Evolutionary conservation across 129 eudicot species (phyloP), one percentile per base, ranked within the genome.

Genomic region (Lactuca sativa): DNA sequence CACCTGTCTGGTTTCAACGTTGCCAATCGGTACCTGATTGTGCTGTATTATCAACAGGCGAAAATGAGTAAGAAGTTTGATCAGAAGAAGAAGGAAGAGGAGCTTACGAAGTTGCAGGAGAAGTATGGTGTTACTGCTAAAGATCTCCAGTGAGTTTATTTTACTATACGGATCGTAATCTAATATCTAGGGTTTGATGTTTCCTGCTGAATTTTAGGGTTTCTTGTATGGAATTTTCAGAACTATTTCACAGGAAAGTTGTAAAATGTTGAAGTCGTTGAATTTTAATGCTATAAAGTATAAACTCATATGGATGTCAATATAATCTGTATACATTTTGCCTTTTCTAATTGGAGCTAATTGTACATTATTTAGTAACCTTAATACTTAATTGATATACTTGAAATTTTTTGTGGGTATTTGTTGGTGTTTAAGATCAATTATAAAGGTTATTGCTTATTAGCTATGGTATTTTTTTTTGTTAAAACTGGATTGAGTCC

Each of bases 31-130:
- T 89, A 89, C 40, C 33, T 86, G 66, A 90, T 90, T 31, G 95
- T 90, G 9, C 60, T 90, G 81, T 90, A 90, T 64, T 86, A 90
- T 64, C 96, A 90, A 81, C 96, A 84, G 54, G 83, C 86, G 16
- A 90, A 90, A 88, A 90, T 89, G 96, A 84, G 89, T 73, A 86
- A 89, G 88, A 89, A 86, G 62, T 81, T 84, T 59, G 93, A 86
- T 59, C 79, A 82, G 77, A 84, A 75, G 88, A 89, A 89, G 78
- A 80, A 89, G 63, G 96, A 89, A 66, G 90, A 89, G 3, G 90
- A 89, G 76, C 74, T 84, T 47, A 77, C 80, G 15, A 89, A 77
- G 78, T 79, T 89, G 65, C 96, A 89, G 81, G 96, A 89, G 77
- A 89, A 89, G 72, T 86, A 89, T 41, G 96, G 90, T 3, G 87